Evolutionary conservation across 140 eudicot genomes (phyloP), one percentile per base, ranked within the genome.

Genomic region (Cichorium intybus): DNA sequence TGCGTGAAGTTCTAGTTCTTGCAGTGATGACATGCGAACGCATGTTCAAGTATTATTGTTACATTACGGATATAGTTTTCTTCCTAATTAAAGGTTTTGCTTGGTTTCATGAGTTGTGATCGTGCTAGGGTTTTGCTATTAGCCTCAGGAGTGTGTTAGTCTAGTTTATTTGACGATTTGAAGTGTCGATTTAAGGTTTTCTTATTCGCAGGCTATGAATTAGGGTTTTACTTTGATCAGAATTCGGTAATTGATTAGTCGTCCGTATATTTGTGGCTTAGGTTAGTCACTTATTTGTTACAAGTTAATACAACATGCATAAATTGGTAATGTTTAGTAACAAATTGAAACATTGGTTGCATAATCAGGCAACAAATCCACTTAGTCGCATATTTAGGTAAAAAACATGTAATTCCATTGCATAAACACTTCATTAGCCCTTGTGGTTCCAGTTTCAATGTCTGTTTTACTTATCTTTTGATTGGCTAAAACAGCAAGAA

Each of bases 401-500:
- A 43, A 43, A 43, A 43, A 14, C 49, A 43, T 43, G 17, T 4
- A 43, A 15, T 43, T 15, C 5, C 49, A 43, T 43, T 14, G 49
- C 49, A 15, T 43, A 43, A 43, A 43, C 49, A 43, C 3, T 14
- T 43, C 49, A 43, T 15, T 43, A 2, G 49, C 49, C 16, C 18
- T 5, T 15, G 49, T 43, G 20, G 7, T 43, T 43, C 15, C 49
- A 43, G 1, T 43, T 43, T 43, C 49, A 56, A 45, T 66, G 10
- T 50, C 24, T 63, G 6, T 50, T 35, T 24, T 64, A 29, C 62
- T 41, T 20, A n/a, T 61, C 20, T 31, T 24, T 18, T 5, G 18
- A 41, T 70, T 10, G 10, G 26, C 11, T 22, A 21, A 49, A 55
- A 75, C 87, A 87, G 84, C 98, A 85, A 79, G 98, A 92, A 47